phyloP scores from a whole-genome alignment of 495 filamentous ascomycete species.

The Penicillium nucicola region DNA sequence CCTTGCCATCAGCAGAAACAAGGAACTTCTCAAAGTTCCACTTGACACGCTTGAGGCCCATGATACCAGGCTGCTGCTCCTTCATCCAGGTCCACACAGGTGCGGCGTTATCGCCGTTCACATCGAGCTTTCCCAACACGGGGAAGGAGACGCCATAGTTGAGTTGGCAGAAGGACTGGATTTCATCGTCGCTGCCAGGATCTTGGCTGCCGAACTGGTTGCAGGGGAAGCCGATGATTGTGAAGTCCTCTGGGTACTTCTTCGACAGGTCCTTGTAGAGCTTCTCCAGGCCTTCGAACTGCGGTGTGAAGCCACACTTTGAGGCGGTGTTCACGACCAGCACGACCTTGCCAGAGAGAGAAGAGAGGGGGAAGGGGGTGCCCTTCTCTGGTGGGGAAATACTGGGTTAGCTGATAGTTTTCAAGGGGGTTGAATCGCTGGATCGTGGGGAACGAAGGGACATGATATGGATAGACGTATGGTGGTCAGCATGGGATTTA shows the following conservation, averaged over 20 bases:
- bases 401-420: constrained; percentile 14
- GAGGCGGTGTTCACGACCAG: constrained; percentile 98
- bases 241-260: constrained; percentile 69
- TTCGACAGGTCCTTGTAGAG: constrained; percentile 77
- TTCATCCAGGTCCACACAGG: constrained; percentile 91
- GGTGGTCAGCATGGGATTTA: constrained; percentile 14
- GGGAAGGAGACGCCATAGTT: constrained; percentile 98
- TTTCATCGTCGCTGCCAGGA: constrained; percentile 83
- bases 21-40: constrained; percentile 99
- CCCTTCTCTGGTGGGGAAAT: constrained; percentile 63
- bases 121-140: constrained; percentile 84
- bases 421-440: neutral
- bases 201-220: constrained; percentile 96
- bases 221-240: constrained; percentile 93
- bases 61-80: constrained; percentile 71
- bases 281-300: constrained; percentile 87
- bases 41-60: constrained; percentile 87
- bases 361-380: constrained; percentile 59
- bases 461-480: neutral
- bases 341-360: constrained; percentile 84
- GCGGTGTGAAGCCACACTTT: constrained; percentile 98
- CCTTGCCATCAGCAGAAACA: constrained; percentile 78
- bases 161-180: constrained; percentile 85
- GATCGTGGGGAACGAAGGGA: neutral
- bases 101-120: constrained; percentile 80